Base-by-base conservation (phyloP, 768 basidiomycete genomes). In the Pleurotus tuber-regium region DNA sequence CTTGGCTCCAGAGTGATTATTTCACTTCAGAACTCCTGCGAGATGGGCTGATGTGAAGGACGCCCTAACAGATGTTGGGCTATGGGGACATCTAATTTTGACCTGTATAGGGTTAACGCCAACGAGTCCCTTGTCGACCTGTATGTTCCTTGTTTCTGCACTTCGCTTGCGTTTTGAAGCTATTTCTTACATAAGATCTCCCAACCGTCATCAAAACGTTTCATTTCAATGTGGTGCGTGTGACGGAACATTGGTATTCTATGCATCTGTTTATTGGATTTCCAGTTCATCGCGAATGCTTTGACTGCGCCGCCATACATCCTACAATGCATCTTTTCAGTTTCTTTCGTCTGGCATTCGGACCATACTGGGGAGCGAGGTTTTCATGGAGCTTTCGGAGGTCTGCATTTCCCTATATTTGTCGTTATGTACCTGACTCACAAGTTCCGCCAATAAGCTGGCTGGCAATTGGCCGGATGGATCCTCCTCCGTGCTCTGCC, bases 201-300 rank as follows among this genome's bases (percentile, higher is more conserved):
- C 71, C 70, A 11, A 68, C 69, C 5, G 65, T 72, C 41, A 71
- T 72, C 54, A 70, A 71, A 47, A 64, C 66, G 0, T 71, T 72
- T 57, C 46, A 69, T 46, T 72, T 72, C 57, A 63, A 62, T 54
- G 66, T 70, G 8, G 44, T 47, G 11, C 9, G 44, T 47, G 3
- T n/a, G n/a, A 11, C 42, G 14, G 21, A 7, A 5, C 21, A 23
- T 24, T 43, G 12, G 16, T 6, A 12, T 9, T 23, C 18, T 5
- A 19, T 24, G 16, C 10, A 9, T 23, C 21, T 24, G 26, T 9
- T 16, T 30, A 26, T 8, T 44, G 5, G 2, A 12, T 10, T 3
- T 30, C 43, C 16, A 47, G 44, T 68, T 66, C 41, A 61, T 63
- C 16, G 66, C 71, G 4, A 72, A 72, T 43, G 71, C 71, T 0